These are phyloP conservation scores for Porphyrellus sp. DNA, from an alignment of 1,284 basidiomycete species.

Conservation along the genomic window DNA sequence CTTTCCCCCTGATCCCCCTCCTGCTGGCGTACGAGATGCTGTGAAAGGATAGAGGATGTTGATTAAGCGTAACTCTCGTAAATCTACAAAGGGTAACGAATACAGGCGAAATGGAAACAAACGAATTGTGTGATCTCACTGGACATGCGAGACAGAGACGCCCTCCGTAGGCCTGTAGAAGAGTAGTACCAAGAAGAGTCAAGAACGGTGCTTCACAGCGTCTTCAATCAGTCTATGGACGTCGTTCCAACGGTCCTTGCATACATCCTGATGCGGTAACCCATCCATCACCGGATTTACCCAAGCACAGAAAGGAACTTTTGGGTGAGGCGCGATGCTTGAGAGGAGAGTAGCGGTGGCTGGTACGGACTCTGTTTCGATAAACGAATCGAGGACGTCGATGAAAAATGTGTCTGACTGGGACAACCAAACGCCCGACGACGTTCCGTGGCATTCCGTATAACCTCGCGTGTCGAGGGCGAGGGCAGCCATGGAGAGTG, in stretches of 20 bases:
- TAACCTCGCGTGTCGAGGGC: background rate
- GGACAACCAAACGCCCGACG: background rate
- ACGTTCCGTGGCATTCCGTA: background rate
- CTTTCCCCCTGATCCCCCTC: background rate
- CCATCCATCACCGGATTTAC: background rate
- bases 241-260: too few species aligned
- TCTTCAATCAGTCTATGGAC: too few species aligned
- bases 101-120: slow-evolving; percentile 6
- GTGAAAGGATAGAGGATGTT: background rate
- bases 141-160: too few species aligned
- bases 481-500: background rate
- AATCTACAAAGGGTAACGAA: background rate
- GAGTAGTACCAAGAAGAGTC: too few species aligned
- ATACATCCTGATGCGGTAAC: too few species aligned
- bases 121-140: too few species aligned
- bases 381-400: background rate
- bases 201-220: too few species aligned
- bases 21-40: background rate
- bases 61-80: background rate
- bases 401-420: background rate
- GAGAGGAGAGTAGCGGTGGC: background rate
- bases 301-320: too few species aligned
- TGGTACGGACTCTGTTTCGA: background rate
- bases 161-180: too few species aligned
- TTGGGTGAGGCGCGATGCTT: background rate